phyloP scores from a whole-genome alignment of 2,329 filamentous ascomycete genomes.

The Aschersonia sp. region DNA sequence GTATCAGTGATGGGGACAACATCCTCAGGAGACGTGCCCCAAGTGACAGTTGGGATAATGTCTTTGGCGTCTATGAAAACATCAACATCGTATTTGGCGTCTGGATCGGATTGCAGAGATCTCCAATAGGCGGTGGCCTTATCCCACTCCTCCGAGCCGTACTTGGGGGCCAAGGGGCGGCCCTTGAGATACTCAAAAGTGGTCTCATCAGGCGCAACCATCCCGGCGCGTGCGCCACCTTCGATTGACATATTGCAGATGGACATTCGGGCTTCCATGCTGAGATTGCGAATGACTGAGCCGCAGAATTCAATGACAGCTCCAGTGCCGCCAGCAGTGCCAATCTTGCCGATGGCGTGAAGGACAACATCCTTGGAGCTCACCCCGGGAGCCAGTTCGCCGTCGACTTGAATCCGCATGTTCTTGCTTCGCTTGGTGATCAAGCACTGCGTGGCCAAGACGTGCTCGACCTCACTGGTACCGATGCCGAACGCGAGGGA shows the following conservation, averaged over 20 bases:
- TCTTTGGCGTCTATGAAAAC: slow-evolving; percentile 86
- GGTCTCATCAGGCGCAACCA: slow-evolving; percentile 88
- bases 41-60: slow-evolving; percentile 84
- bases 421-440: slow-evolving; percentile 95
- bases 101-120: slow-evolving; percentile 70
- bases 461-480: slow-evolving; percentile 96
- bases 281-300: slow-evolving; percentile 75
- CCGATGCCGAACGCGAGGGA: slow-evolving; percentile 92
- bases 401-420: slow-evolving; percentile 94
- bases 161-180: slow-evolving; percentile 73
- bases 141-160: slow-evolving; percentile 77
- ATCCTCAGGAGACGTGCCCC: slow-evolving; percentile 94
- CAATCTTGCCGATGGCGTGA: slow-evolving; percentile 83
- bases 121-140: slow-evolving; percentile 81
- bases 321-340: slow-evolving; percentile 87
- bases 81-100: slow-evolving; percentile 78
- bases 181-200: slow-evolving; percentile 95
- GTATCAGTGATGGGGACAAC: slow-evolving; percentile 84
- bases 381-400: slow-evolving; percentile 76
- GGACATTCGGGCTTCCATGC: slow-evolving; percentile 97
- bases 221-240: slow-evolving; percentile 84
- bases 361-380: slow-evolving; percentile 94
- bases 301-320: slow-evolving; percentile 96
- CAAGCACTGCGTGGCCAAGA: slow-evolving; percentile 88
- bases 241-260: slow-evolving; percentile 99